Evolutionary conservation across 805 yeast genomes (phyloP), one percentile per base, ranked within the genome.

Genomic region (Kockiozyma suomiensis): DNA sequence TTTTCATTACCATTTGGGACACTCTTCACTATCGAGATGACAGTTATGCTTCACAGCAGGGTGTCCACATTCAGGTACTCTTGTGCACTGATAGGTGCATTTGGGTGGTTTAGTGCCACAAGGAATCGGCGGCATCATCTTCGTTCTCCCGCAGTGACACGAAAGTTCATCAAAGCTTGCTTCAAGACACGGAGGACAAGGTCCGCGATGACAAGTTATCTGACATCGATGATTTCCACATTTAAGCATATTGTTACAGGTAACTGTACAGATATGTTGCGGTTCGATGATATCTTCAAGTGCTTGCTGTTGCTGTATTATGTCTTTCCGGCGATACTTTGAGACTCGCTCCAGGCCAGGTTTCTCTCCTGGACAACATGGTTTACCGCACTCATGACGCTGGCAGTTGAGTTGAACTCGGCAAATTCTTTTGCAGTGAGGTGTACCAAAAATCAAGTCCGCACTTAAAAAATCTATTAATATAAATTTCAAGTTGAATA

Each of bases 341-440:
- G 38, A 25, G 3, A 65, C 12, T 0, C 90, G 74, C 40, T 72
- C 76, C 47, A 79, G 73, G 0, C 94, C 96, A 3, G 72, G 66
- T 33, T 80, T 82, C 69, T 88, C 93, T 61, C 77, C 85, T 12
- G 80, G 75, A 72, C 97, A 91, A 72, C 97, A 91, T 15, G 77
- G 73, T 12, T 77, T 79, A 17, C 78, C 72, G 72, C 96, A 94
- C 62, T 85, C 79, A 74, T 91, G 97, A 61, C 90, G 82, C 61
- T 93, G 82, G 72, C 97, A 91, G 61, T 85, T 87, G 73, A 88
- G 79, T 50, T 85, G 73, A 0, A 90, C 88, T 47, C 84, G 82
- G 73, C 97, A 92, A 70, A 85, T 86, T 51, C 85, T 83, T 4
- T 72, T 74, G 74, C 97, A 91, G 33, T 72, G 75, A 17, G 97